These are phyloP conservation scores for Cercospora beticola DNA, from an alignment of 2,329 filamentous ascomycete genomes.

Conservation along the genomic window DNA sequence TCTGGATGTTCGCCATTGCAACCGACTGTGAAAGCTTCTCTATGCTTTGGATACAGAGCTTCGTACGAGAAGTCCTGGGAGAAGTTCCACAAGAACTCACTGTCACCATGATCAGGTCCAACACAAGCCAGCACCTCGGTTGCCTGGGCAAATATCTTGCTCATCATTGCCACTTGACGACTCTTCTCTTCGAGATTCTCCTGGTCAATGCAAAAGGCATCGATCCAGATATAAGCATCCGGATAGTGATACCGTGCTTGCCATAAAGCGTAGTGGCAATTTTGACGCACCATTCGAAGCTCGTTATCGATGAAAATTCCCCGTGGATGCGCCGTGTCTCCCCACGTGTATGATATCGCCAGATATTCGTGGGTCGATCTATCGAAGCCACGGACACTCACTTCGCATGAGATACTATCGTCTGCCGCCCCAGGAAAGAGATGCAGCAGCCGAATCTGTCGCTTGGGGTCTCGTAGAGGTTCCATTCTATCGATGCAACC, in stretches of 20 bases:
- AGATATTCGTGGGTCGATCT: not conserved
- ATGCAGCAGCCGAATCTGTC: not conserved
- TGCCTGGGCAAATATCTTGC: conserved; percentile 11
- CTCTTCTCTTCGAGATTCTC: conserved; percentile 12
- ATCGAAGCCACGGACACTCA: not conserved
- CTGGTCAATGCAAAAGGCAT: conserved; percentile 22
- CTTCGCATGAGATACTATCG: not conserved
- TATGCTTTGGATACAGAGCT: not conserved
- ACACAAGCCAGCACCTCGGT: conserved; percentile 5
- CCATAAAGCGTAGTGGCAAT: not conserved
- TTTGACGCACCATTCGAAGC: not conserved
- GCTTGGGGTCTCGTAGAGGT: not conserved
- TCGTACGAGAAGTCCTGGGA: not conserved
- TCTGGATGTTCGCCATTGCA: too few species aligned
- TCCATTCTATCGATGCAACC: not conserved
- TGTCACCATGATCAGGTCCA: not conserved
- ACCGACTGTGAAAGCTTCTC: too few species aligned
- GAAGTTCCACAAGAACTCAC: not conserved
- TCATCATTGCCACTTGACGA: conserved; percentile 19
- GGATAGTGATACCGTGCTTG: not conserved
- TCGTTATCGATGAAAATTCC: not conserved
- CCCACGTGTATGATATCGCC: conserved; percentile 6
- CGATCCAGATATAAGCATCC: conserved; percentile 13
- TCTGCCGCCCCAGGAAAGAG: not conserved
- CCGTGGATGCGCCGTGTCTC: not conserved